A percentile compares a stretch with the other conserved stretches of the same genome.
These are phyloP conservation scores for Biancaea sappan DNA, from an alignment of 306 rosid genomes.

Conservation along the genomic window DNA sequence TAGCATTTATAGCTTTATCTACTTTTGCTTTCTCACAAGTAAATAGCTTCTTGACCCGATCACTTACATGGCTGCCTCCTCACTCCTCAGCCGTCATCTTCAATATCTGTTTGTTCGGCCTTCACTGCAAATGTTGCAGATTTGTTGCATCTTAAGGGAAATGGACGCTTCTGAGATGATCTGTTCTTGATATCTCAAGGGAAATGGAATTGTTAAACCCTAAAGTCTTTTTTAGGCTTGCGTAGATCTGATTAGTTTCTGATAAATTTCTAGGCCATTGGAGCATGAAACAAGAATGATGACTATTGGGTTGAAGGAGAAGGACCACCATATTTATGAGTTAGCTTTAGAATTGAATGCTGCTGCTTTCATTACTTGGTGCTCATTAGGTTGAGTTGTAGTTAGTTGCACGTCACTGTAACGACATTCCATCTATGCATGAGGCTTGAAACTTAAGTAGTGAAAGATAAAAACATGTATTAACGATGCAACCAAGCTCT, in stretches of 20 bases:
- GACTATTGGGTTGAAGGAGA: constrained; percentile 20
- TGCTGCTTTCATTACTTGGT: constrained; percentile 39
- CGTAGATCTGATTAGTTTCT: neutral
- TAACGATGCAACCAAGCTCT: constrained; percentile 1
- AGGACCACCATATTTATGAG: constrained; percentile 50
- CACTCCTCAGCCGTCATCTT: constrained; percentile 24
- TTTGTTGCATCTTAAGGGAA: constrained; percentile 12
- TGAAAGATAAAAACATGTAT: neutral
- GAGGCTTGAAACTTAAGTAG: constrained; percentile 22
- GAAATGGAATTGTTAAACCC: too few species aligned
- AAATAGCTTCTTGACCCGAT: constrained; percentile 32
- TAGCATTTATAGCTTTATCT: constrained; percentile 42
- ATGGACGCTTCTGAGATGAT: constrained; percentile 10
- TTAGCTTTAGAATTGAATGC: constrained; percentile 46
- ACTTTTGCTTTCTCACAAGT: constrained; percentile 16
- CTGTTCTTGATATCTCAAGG: neutral
- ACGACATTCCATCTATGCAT: constrained; percentile 47
- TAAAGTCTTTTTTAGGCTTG: too few species aligned
- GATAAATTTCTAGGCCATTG: constrained; percentile 13
- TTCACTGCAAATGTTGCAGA: neutral
- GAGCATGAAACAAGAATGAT: constrained; percentile 8
- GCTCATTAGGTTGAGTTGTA: constrained; percentile 23
- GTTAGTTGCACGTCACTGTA: constrained; percentile 41
- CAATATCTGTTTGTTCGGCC: constrained; percentile 12
- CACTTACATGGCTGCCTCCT: constrained; percentile 34